These are phyloP conservation scores for Pseudocercospora cruenta DNA, from an alignment of 2,329 filamentous ascomycete genomes.

Conservation along the genomic window DNA sequence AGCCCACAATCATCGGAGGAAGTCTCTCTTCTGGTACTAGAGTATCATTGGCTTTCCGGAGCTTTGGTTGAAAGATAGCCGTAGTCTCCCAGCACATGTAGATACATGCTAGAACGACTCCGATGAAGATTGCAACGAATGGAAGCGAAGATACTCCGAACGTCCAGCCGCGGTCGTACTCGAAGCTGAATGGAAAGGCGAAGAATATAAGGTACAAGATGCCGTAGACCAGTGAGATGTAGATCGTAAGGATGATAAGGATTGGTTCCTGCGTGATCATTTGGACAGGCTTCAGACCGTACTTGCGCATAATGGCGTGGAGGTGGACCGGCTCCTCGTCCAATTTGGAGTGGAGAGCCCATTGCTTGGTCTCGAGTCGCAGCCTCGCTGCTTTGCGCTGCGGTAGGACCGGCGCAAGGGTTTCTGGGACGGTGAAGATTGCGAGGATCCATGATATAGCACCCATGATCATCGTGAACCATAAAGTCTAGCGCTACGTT, in stretches of 20 bases:
- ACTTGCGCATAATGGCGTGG: slow-evolving; percentile 48
- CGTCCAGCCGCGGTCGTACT: slow-evolving; percentile 46
- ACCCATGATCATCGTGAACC: slow-evolving; percentile 57
- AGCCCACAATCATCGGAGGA: slow-evolving; percentile 55
- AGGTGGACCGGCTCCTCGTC: slow-evolving; percentile 48
- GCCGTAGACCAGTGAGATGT: slow-evolving; percentile 42
- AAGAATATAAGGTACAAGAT: slow-evolving; percentile 52
- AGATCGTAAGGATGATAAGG: slow-evolving; percentile 51
- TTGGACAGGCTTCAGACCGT: slow-evolving; percentile 44
- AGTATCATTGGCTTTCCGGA: slow-evolving; percentile 21
- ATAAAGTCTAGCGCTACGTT: slow-evolving; percentile 46
- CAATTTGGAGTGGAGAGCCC: slow-evolving; percentile 49
- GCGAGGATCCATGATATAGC: slow-evolving; percentile 48
- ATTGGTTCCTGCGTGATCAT: slow-evolving; percentile 57
- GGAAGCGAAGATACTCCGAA: slow-evolving; percentile 47
- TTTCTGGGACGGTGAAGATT: slow-evolving; percentile 55
- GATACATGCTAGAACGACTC: slow-evolving; percentile 40
- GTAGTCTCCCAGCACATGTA: slow-evolving; percentile 25
- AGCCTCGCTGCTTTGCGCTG: slow-evolving; percentile 53
- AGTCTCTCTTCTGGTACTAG: slow-evolving; percentile 48
- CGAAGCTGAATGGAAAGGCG: slow-evolving; percentile 53
- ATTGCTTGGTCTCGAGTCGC: slow-evolving; percentile 53
- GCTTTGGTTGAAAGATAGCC: slow-evolving; percentile 25
- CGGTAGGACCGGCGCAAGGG: slow-evolving; percentile 55
- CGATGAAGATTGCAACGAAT: slow-evolving; percentile 49